Evolutionary conservation across 306 rosid genomes (phyloP).

Genomic region (Erythrophleum fordii): DNA sequence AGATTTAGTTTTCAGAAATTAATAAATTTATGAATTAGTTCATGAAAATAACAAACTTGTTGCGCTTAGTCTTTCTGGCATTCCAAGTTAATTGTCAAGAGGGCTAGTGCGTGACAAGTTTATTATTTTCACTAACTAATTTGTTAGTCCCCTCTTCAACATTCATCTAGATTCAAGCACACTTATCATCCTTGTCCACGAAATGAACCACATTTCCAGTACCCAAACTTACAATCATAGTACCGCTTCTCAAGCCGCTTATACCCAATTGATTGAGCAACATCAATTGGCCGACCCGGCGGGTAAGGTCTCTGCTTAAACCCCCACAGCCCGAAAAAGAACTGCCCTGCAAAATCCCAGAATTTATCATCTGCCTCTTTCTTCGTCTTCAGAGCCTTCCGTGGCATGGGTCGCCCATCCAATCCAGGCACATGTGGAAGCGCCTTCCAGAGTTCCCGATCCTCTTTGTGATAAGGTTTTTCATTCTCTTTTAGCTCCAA

Average conservation of each 20-base stretch:
- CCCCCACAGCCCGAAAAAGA: constrained; percentile 85
- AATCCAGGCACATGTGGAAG: constrained; percentile 72
- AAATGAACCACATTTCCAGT: background rate
- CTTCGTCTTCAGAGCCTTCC: constrained; percentile 62
- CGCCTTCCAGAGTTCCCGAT: constrained; percentile 66
- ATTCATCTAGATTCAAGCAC: background rate
- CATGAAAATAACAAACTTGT: background rate
- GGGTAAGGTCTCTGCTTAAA: constrained; percentile 89
- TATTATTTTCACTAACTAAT: background rate
- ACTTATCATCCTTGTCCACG: background rate
- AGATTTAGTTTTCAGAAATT: background rate
- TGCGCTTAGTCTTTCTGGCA: background rate
- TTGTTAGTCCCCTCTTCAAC: background rate
- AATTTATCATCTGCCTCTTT: constrained; percentile 62
- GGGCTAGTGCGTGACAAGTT: background rate
- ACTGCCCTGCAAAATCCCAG: constrained; percentile 90
- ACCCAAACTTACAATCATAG: constrained; percentile 81
- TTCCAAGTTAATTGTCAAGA: background rate
- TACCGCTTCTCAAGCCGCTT: constrained; percentile 78
- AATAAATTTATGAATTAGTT: background rate
- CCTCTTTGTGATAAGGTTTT: constrained; percentile 63
- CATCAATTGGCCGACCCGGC: constrained; percentile 81
- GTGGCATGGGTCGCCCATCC: constrained; percentile 91
- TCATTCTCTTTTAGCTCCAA: constrained; percentile 68
- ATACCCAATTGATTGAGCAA: constrained; percentile 92